Conservation (phyloP, 1,139 yeast species). For the Lizanozyma gosingica region DNA sequence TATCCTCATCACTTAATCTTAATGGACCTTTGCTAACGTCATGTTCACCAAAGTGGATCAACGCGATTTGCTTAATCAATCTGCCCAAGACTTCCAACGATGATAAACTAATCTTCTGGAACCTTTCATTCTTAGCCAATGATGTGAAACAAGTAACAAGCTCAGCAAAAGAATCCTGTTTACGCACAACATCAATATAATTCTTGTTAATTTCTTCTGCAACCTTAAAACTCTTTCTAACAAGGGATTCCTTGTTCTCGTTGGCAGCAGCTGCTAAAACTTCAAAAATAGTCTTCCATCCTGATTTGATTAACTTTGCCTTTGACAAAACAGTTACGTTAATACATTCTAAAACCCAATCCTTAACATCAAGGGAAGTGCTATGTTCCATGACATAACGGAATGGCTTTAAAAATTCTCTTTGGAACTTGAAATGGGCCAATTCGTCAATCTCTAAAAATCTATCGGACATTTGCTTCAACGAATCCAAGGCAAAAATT, state of each 20-base stretch:
- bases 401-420: slow-evolving; percentile 87
- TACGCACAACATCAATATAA: slow-evolving; percentile 53
- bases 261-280: slow-evolving; percentile 62
- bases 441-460: slow-evolving; percentile 90
- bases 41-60: slow-evolving; percentile 18
- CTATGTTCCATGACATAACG: slow-evolving; percentile 69
- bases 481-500: slow-evolving; percentile 86
- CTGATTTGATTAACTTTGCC: slow-evolving; percentile 71
- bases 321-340: slow-evolving; percentile 79
- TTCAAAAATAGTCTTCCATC: slow-evolving; percentile 87
- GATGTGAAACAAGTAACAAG: slow-evolving; percentile 72
- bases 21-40: slow-evolving; percentile 8
- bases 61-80: slow-evolving; percentile 53
- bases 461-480: slow-evolving; percentile 86
- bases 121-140: slow-evolving; percentile 75
- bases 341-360: slow-evolving; percentile 85
- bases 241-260: slow-evolving; percentile 48
- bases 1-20: slow-evolving; percentile 6
- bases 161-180: slow-evolving; percentile 68
- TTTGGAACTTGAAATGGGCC: slow-evolving; percentile 91
- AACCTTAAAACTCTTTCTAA: slow-evolving; percentile 53
- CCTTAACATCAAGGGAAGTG: slow-evolving; percentile 63
- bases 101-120: slow-evolving; percentile 73
- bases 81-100: slow-evolving; percentile 69
- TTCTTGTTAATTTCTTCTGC: slow-evolving; percentile 56